Percentiles rank a stretch among this genome's conserved stretches.
Conservation (phyloP, 805 yeast genomes). For the Starmerella tilneyi region DNA sequence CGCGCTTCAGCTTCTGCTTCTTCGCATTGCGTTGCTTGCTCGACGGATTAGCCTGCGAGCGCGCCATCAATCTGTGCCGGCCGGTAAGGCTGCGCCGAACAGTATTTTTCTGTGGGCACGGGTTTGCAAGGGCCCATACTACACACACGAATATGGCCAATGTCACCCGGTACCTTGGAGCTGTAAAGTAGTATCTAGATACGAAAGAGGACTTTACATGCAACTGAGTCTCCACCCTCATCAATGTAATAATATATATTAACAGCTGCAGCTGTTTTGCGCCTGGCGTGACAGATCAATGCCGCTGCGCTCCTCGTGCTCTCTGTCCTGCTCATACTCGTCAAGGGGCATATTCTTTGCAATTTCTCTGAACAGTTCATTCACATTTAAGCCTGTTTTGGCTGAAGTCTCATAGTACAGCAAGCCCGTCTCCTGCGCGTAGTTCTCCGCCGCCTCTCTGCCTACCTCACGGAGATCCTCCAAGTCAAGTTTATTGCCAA, state of each 20-base stretch:
- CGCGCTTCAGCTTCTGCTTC: conserved; percentile 1
- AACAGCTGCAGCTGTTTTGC: conserved; percentile 33
- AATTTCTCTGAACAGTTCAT: conserved; percentile 37
- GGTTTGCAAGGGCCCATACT: too few species aligned
- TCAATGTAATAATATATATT: background rate
- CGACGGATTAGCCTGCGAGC: background rate
- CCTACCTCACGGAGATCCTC: conserved; percentile 36
- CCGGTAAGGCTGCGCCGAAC: background rate
- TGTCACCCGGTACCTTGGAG: too few species aligned
- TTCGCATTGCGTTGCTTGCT: background rate
- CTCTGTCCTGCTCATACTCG: conserved; percentile 27
- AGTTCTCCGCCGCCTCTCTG: conserved; percentile 37
- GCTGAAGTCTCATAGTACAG: conserved; percentile 56
- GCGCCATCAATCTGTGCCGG: background rate
- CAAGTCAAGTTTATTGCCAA: conserved; percentile 80
- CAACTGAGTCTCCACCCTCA: background rate
- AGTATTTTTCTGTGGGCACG: conserved; percentile 3
- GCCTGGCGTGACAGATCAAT: conserved; percentile 21
- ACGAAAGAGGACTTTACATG: background rate
- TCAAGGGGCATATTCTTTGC: conserved; percentile 42
- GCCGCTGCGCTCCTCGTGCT: conserved; percentile 23
- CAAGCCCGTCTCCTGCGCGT: conserved; percentile 46
- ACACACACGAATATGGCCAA: too few species aligned
- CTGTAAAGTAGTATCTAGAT: too few species aligned
- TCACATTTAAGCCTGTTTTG: conserved; percentile 55